A percentile compares a stretch with the other conserved stretches of the same genome.
Conservation (phyloP, 2,329 filamentous ascomycete genomes). For the Fusarium fujikuroi region DNA sequence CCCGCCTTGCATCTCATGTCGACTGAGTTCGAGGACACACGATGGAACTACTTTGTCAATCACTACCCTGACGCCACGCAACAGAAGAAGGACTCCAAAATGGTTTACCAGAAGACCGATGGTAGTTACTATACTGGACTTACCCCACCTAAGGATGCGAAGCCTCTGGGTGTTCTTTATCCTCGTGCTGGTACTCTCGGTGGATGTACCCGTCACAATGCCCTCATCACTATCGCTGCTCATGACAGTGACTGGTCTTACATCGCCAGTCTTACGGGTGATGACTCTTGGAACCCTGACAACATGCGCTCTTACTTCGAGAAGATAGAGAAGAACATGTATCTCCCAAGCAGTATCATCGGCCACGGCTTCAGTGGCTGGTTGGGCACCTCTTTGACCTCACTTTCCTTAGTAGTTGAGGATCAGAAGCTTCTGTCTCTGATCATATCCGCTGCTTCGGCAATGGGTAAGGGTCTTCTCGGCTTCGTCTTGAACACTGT, state of each 20-base stretch:
- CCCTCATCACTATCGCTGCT: conserved; percentile 53
- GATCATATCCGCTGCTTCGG: conserved; percentile 42
- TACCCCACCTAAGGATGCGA: conserved; percentile 51
- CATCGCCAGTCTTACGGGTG: conserved; percentile 55
- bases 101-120: conserved; percentile 50
- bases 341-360: conserved; percentile 50
- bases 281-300: conserved; percentile 53
- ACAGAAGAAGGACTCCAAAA: conserved; percentile 63
- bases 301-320: conserved; percentile 56
- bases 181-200: conserved; percentile 58
- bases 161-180: conserved; percentile 56
- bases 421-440: conserved; percentile 46
- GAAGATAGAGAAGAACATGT: conserved; percentile 56
- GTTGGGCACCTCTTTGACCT: conserved; percentile 42
- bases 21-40: conserved; percentile 43
- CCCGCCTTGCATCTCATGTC: conserved; percentile 44
- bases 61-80: conserved; percentile 63
- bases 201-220: conserved; percentile 53
- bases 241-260: conserved; percentile 55
- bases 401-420: conserved; percentile 40
- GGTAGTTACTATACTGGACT: conserved; percentile 50
- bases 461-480: conserved; percentile 41
- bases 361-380: conserved; percentile 57
- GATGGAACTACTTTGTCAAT: conserved; percentile 71
- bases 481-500: conserved; percentile 34